Conservation (phyloP, 768 basidiomycete species). For the Russula dissimulans region DNA sequence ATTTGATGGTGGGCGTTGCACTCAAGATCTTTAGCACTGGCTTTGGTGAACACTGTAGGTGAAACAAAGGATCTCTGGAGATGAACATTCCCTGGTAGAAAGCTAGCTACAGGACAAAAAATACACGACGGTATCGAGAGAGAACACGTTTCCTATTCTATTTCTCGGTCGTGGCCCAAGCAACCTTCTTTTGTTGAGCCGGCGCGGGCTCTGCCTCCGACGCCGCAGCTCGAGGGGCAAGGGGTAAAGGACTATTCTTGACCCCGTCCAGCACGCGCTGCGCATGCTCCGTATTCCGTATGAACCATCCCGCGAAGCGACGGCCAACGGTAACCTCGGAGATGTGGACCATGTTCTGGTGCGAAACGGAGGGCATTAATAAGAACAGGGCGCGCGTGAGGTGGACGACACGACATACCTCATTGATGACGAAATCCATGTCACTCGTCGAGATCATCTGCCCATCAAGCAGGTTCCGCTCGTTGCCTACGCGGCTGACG, state of each 20-base stretch:
- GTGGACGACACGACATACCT: conserved; percentile 41
- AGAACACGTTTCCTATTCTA: neutral
- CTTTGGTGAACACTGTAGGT: no score
- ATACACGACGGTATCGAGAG: neutral
- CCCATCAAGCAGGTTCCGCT: conserved; percentile 64
- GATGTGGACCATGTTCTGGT: conserved; percentile 92
- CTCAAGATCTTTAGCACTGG: no score
- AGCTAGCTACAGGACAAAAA: neutral
- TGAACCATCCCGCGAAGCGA: conserved; percentile 95
- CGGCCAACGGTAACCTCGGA: conserved; percentile 90
- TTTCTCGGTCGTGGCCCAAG: conserved; percentile 9
- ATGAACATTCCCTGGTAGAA: neutral
- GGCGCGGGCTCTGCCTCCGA: conserved; percentile 8
- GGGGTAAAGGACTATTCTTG: conserved; percentile 45
- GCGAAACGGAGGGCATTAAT: neutral
- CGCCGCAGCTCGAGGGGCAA: conserved; percentile 1
- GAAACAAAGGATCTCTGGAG: neutral
- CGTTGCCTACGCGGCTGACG: conserved; percentile 44
- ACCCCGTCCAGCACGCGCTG: conserved; percentile 81
- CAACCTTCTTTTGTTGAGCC: conserved; percentile 16
- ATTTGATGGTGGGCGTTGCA: no score
- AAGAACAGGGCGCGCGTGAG: neutral
- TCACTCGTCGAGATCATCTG: conserved; percentile 86
- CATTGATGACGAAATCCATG: conserved; percentile 90
- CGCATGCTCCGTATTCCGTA: conserved; percentile 88